A percentile compares a stretch with the other conserved stretches of the same genome.
phyloP scores from a whole-genome alignment of 345 rosid genomes.

The Syzygium grande region DNA sequence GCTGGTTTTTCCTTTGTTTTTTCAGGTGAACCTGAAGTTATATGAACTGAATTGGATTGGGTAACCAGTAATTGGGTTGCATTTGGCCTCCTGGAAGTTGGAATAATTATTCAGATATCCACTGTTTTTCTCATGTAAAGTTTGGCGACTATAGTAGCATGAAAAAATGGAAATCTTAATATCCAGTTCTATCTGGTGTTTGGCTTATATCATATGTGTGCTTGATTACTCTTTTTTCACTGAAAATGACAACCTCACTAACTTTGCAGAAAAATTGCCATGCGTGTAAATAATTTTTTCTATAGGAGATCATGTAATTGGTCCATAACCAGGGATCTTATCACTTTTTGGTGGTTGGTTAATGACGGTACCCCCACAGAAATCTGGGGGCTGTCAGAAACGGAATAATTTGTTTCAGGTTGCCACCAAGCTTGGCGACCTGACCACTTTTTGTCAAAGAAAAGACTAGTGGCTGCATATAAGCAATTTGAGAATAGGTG shows the following conservation, averaged over 20 bases:
- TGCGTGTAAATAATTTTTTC: background rate
- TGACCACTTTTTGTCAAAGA: background rate
- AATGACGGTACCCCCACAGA: background rate
- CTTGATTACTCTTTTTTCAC: background rate
- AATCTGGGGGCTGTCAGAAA: background rate
- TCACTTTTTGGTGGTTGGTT: background rate
- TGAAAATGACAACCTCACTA: background rate
- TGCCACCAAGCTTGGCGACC: background rate
- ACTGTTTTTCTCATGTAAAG: background rate
- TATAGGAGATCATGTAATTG: background rate
- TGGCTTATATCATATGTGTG: background rate
- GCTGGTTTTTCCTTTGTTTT: background rate
- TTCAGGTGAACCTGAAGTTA: background rate
- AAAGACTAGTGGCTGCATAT: background rate
- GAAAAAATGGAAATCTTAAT: background rate
- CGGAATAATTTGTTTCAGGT: background rate
- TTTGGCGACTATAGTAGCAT: background rate
- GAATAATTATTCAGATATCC: background rate
- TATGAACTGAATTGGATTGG: background rate
- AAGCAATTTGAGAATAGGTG: background rate
- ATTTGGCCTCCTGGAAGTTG: background rate
- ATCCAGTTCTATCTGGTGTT: background rate
- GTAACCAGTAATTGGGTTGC: background rate
- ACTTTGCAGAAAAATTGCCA: background rate
- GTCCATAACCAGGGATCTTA: background rate